Evolutionary conservation across 352 stramenopile genomes (phyloP), one percentile per base, ranked within the genome.

Genomic region (Phytopythium oedochilum): DNA sequence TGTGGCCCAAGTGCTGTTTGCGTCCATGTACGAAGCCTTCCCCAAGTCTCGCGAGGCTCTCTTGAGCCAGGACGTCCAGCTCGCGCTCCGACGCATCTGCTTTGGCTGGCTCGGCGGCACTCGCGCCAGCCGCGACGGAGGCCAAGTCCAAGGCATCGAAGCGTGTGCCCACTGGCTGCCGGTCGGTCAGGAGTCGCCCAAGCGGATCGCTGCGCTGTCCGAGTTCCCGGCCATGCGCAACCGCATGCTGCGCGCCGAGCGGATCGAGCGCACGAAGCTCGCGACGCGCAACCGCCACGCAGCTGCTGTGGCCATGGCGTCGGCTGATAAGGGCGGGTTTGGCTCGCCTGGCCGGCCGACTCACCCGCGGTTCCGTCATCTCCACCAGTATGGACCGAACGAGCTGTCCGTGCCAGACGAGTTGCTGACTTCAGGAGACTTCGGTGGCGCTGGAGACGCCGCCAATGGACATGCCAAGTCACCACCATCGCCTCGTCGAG

Each of bases 221-320:
- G 75, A 85, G 15, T 90, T 90, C 35, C 80, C 80, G 14, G 78
- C 80, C 2, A 82, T 90, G 65, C 52, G 75, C 8, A 88, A 90
- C 56, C 75, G 80, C 12, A 81, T 88, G 73, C 56, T 82, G 5
- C 66, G 80, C 32, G 69, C 73, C 1, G 80, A 90, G 48, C 75
- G 77, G 1, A 59, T 90, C 14, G 80, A 90, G 51, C 64, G 73
- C 11, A 86, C 78, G 1, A 73, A 83, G 51, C 61, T 82, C 42
- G 71, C 81, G 6, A 68, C 82, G 17, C 70, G 70, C 46, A 75
- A 78, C 25, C 80, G 71, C 12, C 75, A 86, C 18, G 56, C 56
- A 12, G 47, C 50, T 12, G 50, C 66, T 7, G 35, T 73, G 25
- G 53, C 40, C 9, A 61, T 53, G 20, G n/a, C n/a, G 34, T 62